A percentile compares a stretch with the other conserved stretches of the same genome.
phyloP scores from a whole-genome alignment of 192 early-diverging fungal species.

The Chytriomyces sp. region DNA sequence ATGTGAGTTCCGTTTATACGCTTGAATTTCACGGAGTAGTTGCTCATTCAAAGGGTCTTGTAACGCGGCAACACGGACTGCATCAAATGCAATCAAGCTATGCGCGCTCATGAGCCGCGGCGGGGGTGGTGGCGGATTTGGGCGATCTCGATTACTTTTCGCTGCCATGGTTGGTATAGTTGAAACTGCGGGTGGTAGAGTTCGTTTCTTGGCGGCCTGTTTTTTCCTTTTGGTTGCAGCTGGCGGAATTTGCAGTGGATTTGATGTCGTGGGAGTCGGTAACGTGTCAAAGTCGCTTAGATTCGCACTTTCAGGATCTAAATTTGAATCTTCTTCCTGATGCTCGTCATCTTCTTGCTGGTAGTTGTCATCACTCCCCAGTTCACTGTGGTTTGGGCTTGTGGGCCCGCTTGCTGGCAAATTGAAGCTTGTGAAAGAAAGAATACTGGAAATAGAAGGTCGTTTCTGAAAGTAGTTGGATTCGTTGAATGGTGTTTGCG shows the following conservation, averaged over 20 bases:
- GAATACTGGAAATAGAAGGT: conserved; percentile 26
- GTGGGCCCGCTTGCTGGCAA: not conserved
- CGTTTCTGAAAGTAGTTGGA: conserved; percentile 32
- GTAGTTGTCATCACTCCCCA: too few relatives aligned
- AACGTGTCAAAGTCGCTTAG: too few relatives aligned
- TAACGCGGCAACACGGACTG: not conserved
- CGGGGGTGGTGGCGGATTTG: not conserved
- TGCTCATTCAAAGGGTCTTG: conserved; percentile 2
- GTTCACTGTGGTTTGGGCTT: not conserved
- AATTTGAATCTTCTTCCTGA: too few relatives aligned
- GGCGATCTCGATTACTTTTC: not conserved
- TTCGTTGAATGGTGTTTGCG: not conserved
- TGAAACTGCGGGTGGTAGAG: too few relatives aligned
- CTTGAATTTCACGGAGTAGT: not conserved
- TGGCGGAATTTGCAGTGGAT: not conserved
- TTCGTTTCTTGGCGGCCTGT: not conserved
- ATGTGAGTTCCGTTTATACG: not conserved
- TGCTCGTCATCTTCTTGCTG: too few relatives aligned
- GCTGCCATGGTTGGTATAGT: not conserved
- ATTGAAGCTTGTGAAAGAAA: conserved; percentile 9
- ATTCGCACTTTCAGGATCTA: too few relatives aligned
- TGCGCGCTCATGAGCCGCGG: conserved; percentile 20
- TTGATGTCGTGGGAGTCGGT: not conserved
- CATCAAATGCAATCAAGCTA: conserved; percentile 8
- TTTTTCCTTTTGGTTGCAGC: not conserved